Percentiles rank a stretch among this genome's conserved stretches.
phyloP scores from a whole-genome alignment of 441 rosid genomes.

The Flueggea neowawraea region DNA sequence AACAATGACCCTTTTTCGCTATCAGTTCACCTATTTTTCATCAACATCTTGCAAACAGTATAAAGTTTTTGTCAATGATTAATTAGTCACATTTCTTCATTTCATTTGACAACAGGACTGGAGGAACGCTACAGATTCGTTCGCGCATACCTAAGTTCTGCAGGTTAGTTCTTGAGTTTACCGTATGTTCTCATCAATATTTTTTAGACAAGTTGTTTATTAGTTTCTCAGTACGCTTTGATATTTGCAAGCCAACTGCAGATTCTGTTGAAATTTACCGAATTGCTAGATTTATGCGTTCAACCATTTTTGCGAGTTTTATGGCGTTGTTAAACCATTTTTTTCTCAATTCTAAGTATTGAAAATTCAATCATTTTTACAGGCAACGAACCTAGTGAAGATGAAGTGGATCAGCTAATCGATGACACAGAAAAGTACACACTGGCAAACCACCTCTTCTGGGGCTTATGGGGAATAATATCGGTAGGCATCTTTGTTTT shows the following conservation, averaged over 20 bases:
- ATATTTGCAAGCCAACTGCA: no score
- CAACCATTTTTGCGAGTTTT: no score
- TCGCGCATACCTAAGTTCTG: constrained; percentile 47
- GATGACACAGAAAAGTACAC: constrained; percentile 64
- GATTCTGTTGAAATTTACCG: no score
- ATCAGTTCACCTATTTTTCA: no score
- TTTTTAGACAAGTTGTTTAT: background rate
- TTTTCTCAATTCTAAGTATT: no score
- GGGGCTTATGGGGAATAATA: constrained; percentile 98
- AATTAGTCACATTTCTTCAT: background rate
- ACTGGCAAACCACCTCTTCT: constrained; percentile 79
- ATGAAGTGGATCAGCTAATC: constrained; percentile 50
- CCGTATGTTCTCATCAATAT: background rate
- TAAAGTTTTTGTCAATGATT: background rate
- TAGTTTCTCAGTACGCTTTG: no score
- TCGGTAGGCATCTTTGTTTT: constrained; percentile 43
- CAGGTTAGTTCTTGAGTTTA: constrained; percentile 37
- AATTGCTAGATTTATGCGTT: no score
- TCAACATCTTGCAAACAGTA: background rate
- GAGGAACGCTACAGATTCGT: constrained; percentile 72
- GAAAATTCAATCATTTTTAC: constrained; percentile 4
- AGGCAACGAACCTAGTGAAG: constrained; percentile 44
- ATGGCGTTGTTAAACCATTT: no score
- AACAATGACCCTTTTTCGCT: background rate
- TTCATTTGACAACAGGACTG: constrained; percentile 37